Evolutionary conservation across 176 grass and related monocot species (phyloP).

Genomic region (Cenchrus purpureus): DNA sequence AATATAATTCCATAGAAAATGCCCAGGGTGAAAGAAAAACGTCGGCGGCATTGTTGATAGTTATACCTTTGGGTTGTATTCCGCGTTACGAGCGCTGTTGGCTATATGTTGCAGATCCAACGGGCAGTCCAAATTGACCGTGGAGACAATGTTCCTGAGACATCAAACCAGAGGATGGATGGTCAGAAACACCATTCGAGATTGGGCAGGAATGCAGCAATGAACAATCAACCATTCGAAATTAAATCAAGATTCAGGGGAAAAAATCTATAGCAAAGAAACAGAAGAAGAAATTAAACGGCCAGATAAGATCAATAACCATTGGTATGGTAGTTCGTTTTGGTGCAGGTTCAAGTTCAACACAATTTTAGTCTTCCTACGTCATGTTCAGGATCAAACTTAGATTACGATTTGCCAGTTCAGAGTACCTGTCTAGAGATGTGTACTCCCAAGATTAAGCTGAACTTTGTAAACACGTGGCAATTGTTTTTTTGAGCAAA

Average conservation of each 20-base stretch:
- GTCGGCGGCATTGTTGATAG: not conserved
- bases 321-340: not conserved
- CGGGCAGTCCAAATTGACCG: slow-evolving; percentile 72
- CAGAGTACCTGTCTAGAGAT: not conserved
- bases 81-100: slow-evolving; percentile 76
- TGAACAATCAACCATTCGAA: not conserved
- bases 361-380: not conserved
- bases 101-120: slow-evolving; percentile 80
- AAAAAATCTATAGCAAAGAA: not conserved
- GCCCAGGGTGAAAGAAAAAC: not conserved
- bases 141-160: slow-evolving; percentile 90
- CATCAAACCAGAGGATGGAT: slow-evolving; percentile 3
- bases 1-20: not conserved
- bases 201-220: not conserved
- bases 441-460: not conserved
- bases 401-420: not conserved
- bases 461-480: not conserved
- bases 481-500: not conserved
- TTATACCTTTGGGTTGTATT: slow-evolving; percentile 86
- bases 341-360: not conserved
- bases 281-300: not conserved
- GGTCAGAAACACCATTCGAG: not conserved
- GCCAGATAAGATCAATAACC: not conserved
- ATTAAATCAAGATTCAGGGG: not conserved
- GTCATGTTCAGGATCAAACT: not conserved